A percentile compares a stretch with the other conserved stretches of the same genome.
Evolutionary conservation across 768 basidiomycete species (phyloP).

Genomic region (Suillus sp.): DNA sequence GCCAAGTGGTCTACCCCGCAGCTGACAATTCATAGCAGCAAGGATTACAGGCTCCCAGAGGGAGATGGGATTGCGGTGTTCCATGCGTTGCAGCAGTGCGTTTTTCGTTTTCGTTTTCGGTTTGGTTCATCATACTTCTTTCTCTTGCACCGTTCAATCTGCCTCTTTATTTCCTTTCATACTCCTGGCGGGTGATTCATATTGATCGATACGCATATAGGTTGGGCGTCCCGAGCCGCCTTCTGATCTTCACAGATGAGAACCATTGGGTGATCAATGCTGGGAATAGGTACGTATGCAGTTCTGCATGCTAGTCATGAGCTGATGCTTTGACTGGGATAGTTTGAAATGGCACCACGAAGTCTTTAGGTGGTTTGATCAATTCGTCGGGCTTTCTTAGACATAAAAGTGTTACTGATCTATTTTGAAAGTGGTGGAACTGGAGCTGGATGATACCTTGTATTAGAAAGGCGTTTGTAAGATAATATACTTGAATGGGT

Average conservation of each 20-base stretch:
- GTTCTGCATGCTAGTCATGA: background rate
- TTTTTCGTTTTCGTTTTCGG: too few species aligned
- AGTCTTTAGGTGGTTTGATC: constrained; percentile 87
- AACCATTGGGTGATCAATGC: constrained; percentile 91
- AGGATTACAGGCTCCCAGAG: constrained; percentile 87
- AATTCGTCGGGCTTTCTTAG: constrained; percentile 50
- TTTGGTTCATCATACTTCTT: background rate
- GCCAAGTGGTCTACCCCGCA: constrained; percentile 85
- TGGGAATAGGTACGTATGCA: constrained; percentile 60
- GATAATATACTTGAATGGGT: background rate
- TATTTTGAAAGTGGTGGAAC: background rate
- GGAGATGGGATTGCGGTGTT: constrained; percentile 82
- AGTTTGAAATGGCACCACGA: constrained; percentile 96
- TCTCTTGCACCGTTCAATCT: background rate
- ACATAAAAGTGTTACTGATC: background rate
- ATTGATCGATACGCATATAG: constrained; percentile 38
- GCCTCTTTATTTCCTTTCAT: background rate
- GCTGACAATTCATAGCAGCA: constrained; percentile 82
- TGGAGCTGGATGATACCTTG: background rate
- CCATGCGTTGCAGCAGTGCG: constrained; percentile 84
- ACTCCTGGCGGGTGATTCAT: background rate
- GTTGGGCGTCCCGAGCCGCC: constrained; percentile 67
- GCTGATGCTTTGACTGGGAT: constrained; percentile 6
- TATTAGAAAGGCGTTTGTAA: background rate
- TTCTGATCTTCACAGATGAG: constrained; percentile 87